Percentiles rank a stretch among this genome's conserved stretches.
Evolutionary conservation across 2,329 filamentous ascomycete genomes (phyloP).

Genomic region (Fusarium udum): DNA sequence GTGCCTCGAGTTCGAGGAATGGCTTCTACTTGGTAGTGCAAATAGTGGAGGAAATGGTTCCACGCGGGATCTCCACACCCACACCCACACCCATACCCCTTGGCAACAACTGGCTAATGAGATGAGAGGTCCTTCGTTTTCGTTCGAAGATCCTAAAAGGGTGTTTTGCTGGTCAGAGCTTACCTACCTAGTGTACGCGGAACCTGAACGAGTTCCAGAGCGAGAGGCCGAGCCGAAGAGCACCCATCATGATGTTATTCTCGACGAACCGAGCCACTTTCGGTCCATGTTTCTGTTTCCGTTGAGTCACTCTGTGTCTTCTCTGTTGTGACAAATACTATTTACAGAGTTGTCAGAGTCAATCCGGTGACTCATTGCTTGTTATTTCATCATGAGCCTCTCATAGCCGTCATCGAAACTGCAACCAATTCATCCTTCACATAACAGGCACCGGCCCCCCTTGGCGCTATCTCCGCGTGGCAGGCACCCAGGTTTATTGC

Average conservation of each 20-base stretch:
- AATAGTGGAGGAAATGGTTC: not conserved
- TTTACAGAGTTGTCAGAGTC: not conserved
- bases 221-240: conserved; percentile 24
- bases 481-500: conserved; percentile 19
- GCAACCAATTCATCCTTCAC: not conserved
- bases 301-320: not conserved
- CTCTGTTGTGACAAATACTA: not conserved
- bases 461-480: conserved; percentile 21
- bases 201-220: conserved; percentile 3
- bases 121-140: conserved; percentile 18
- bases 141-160: not conserved
- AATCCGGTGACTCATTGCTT: not conserved
- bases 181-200: conserved; percentile 22
- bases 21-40: not conserved
- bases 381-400: not conserved
- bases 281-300: not conserved
- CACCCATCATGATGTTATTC: conserved; percentile 18
- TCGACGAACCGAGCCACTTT: conserved; percentile 14
- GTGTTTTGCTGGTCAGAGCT: conserved; percentile 10
- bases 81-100: not conserved
- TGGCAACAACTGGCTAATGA: conserved; percentile 20
- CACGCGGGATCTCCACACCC: conserved; percentile 22
- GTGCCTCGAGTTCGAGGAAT: conserved; percentile 12
- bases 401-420: conserved; percentile 27
- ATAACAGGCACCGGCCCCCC: not conserved